Evolutionary conservation across 805 yeast genomes (phyloP), one percentile per base, ranked within the genome.

Genomic region (Yarrowia divulgata): DNA sequence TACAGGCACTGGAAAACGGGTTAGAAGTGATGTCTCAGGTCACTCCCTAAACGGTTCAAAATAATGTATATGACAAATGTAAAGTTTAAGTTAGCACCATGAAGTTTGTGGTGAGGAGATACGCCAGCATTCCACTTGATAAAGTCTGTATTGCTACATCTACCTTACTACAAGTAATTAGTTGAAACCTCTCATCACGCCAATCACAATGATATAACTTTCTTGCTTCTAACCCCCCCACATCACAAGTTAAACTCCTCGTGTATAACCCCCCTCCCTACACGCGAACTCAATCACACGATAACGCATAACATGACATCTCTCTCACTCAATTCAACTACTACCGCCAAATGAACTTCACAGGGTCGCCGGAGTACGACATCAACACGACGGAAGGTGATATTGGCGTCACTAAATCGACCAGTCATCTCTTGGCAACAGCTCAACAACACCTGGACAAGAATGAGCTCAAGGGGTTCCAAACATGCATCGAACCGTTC

Each of bases 401-500:
- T 49, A 69, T 72, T 43, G 73, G 71, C 9, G 66, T 73, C 35
- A 70, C 72, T n/a, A 73, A 72, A 45, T 34, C 70, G 16, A 73
- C 74, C 32, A 70, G 71, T 8, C 62, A 67, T 8, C 68, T 73
- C n/a, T 63, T 73, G 13, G 55, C 46, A 8, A 43, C 40, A 5
- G 66, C 66, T 23, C 66, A 60, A 19, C 9, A 18, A 29, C 66
- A 60, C 18, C 66, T 60, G 13, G 46, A 60, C 52, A 60, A n/a
- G 18, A 45, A 60, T 3, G 48, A 60, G 10, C 52, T 60, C 8
- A n/a, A 2, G 13, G 52, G 34, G 37, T 60, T 60, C 18, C 66
- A 45, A 29, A 60, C 42, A 18, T 60, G 66, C 62, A 64, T 74
- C 18, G 74, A 75, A 13, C 71, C 70, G 37, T 75, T 75, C 67